These are phyloP conservation scores for Hibiscus tridactylites DNA, from an alignment of 345 rosid genomes.

Conservation along the genomic window DNA sequence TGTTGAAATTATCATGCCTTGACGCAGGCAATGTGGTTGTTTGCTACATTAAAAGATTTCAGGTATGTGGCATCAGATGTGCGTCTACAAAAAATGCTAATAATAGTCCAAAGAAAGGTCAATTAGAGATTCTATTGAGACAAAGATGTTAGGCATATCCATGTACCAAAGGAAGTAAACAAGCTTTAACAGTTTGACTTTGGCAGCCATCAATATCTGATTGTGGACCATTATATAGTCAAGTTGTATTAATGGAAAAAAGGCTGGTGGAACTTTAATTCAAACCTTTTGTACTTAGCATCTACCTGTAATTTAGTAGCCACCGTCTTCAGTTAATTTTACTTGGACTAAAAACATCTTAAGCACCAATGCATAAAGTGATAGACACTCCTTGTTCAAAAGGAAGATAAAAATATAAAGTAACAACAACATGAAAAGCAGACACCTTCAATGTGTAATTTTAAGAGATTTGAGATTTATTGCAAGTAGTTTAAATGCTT, in stretches of 20 bases:
- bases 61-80: not conserved
- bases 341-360: not conserved
- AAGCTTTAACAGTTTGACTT: not conserved
- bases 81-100: not conserved
- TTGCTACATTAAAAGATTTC: not conserved
- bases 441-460: not conserved
- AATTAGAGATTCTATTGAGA: not conserved
- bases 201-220: not conserved
- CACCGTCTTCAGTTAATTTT: not conserved
- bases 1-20: not conserved
- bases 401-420: not conserved
- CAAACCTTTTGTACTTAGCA: not conserved
- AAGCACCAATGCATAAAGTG: not conserved
- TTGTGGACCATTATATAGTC: not conserved
- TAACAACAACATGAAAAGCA: not conserved
- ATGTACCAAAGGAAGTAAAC: not conserved
- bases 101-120: not conserved
- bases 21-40: not conserved
- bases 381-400: not conserved
- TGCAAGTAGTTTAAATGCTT: too few species aligned
- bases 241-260: not conserved
- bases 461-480: not conserved
- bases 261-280: not conserved
- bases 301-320: not conserved
- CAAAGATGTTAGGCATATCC: not conserved